Base-by-base conservation (phyloP, 352 stramenopile genomes). In the Aphanomyces cochlioides region DNA sequence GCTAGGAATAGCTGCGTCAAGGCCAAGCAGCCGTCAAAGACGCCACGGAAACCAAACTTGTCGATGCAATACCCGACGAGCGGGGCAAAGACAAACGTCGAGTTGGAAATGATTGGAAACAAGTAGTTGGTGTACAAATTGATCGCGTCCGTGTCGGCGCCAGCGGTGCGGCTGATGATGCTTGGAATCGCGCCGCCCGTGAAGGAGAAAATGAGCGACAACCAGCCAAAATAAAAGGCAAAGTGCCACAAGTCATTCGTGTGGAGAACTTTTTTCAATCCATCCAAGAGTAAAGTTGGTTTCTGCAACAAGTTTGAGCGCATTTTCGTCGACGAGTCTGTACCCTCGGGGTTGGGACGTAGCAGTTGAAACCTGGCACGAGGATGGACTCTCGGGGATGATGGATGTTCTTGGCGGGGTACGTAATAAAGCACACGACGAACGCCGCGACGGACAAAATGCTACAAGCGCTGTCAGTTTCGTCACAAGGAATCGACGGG, bases 171-270 rank as follows among this genome's bases (percentile, higher is more conserved):
- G 13, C 76, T 59, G 15, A 93, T 66, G 56, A 93, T 82, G 57
- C 83, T 89, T 3, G 85, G 84, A 38, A 93, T 88, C 17, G 85
- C 84, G 36, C 85, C 84, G 19, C 84, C 85, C 2, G 81, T 82
- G 67, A 93, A 93, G 4, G 80, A 85, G 50, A 93, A 92, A 5
- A 93, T 80, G 21, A 92, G 79, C 47, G 85, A 93, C 48, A 92
- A 78, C 85, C 85, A 93, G 5, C 85, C 85, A 66, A 93, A 93
- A 63, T 85, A 84, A 3, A 90, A 69, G 0, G 82, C 84, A 66
- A 93, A 92, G 58, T 82, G 90, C 84, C 84, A 92, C 72, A 93
- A 73, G 66, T 93, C 85, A 0, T 54, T 54, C 2, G 79, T 77
- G 56, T 76, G 72, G 0, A 93, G 76, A 72, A 89, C 77, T 63